phyloP scores from a whole-genome alignment of 2,329 filamentous ascomycete genomes.

The Monosporascus sp. region DNA sequence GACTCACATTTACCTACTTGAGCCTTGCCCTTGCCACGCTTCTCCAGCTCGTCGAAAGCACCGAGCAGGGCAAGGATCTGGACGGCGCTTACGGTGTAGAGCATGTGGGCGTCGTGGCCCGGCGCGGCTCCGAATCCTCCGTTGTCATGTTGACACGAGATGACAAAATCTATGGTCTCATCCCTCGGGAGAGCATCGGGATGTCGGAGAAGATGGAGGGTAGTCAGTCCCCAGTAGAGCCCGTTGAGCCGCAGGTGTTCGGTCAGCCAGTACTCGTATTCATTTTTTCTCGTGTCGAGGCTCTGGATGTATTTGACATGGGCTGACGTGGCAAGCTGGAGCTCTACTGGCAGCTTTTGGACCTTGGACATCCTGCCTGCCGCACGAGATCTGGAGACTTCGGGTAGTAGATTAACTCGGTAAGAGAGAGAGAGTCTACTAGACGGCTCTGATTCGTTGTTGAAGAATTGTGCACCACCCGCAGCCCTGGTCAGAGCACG shows the following conservation, averaged over 20 bases:
- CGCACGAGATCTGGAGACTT: background rate
- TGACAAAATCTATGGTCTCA: constrained; percentile 84
- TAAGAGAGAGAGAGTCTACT: too few relatives aligned
- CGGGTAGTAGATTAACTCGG: too few relatives aligned
- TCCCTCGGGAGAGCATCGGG: constrained; percentile 76
- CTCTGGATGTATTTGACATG: constrained; percentile 93
- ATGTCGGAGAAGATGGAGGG: constrained; percentile 76
- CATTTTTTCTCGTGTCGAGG: constrained; percentile 85
- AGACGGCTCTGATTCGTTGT: too few relatives aligned
- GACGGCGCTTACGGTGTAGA: constrained; percentile 91
- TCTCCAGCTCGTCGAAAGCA: constrained; percentile 77
- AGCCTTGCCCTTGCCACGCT: constrained; percentile 60
- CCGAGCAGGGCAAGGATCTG: constrained; percentile 87
- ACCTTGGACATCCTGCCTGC: constrained; percentile 27
- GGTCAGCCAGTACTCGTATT: constrained; percentile 96
- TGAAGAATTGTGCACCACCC: too few relatives aligned
- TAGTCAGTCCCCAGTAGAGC: constrained; percentile 91
- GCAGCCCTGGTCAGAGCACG: too few relatives aligned
- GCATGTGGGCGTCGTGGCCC: constrained; percentile 90
- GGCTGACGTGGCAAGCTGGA: constrained; percentile 44
- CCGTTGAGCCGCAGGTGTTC: constrained; percentile 94
- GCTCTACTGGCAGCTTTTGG: constrained; percentile 33
- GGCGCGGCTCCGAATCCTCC: constrained; percentile 94
- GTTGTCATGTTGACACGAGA: constrained; percentile 83
- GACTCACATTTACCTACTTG: constrained; percentile 75